Evolutionary conservation across 352 stramenopile species (phyloP).

Genomic region (Globisporangium nodosum): DNA sequence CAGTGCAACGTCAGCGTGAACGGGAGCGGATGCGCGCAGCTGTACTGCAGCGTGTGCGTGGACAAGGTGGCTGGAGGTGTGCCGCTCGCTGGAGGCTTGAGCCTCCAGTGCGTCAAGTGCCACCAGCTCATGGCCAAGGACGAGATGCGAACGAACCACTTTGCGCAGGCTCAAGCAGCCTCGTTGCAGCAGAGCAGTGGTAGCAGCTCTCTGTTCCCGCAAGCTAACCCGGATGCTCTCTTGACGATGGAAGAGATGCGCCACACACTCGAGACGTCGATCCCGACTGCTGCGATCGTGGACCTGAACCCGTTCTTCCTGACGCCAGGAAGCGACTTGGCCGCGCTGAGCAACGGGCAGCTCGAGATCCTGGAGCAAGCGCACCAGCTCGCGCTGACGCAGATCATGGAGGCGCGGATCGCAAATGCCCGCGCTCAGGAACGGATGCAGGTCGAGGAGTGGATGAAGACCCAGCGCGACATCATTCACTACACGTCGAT

Average conservation of each 20-base stretch:
- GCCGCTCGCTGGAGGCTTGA: constrained; percentile 13
- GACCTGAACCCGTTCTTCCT: constrained; percentile 43
- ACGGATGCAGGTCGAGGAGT: constrained; percentile 62
- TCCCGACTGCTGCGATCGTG: constrained; percentile 31
- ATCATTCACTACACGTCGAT: constrained; percentile 37
- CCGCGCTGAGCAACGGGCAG: constrained; percentile 60
- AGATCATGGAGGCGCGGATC: constrained; percentile 61
- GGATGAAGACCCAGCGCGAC: constrained; percentile 66
- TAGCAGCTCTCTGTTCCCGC: constrained; percentile 1
- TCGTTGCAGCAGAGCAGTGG: constrained; percentile 17
- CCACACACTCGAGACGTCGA: constrained; percentile 24
- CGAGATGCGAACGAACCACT: constrained; percentile 50
- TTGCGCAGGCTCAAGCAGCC: constrained; percentile 59
- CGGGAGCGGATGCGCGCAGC: constrained; percentile 39
- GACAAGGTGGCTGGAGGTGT: constrained; percentile 15
- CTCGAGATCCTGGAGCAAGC: constrained; percentile 65
- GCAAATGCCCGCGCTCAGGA: constrained; percentile 51
- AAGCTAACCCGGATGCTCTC: constrained; percentile 3
- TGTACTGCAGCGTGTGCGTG: constrained; percentile 68
- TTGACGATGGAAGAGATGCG: constrained; percentile 47
- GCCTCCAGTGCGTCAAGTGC: constrained; percentile 54
- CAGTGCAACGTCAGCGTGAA: constrained; percentile 40
- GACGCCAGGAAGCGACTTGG: constrained; percentile 42
- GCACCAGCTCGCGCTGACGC: constrained; percentile 46
- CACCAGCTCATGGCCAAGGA: constrained; percentile 28